Evolutionary conservation across 768 basidiomycete genomes (phyloP), one percentile per base, ranked within the genome.

Genomic region (Porphyrellus cyaneotinctus): DNA sequence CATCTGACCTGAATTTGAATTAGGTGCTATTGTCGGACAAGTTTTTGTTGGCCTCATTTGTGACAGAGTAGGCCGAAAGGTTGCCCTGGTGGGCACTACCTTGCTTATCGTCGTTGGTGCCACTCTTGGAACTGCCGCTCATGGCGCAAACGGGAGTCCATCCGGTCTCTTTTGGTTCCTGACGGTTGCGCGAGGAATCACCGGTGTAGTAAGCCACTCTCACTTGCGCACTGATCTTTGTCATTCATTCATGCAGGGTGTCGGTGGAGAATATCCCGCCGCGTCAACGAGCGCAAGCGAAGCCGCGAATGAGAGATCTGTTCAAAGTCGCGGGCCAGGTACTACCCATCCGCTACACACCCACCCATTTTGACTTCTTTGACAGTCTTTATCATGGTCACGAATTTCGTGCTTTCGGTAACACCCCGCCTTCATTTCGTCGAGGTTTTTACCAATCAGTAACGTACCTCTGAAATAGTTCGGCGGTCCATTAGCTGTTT

Each of bases 261-360:
- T 87, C 13, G 86, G 86, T 32, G 87, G 87, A 23, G 87, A 89
- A 70, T 89, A 90, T 66, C 87, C 87, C 1, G 84, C 84, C 9
- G 85, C 82, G 7, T 84, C 82, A 0, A 83, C 84, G 0, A 79
- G 79, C 37, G 86, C 87, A 6, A 79, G 78, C 28, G 87, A 89
- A 66, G 79, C 86, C 28, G 84, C 87, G 17, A 88, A 89, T 60
- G 86, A 89, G 67, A 81, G 78, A 60, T 80, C 80, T 68, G 49
- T 78, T 26, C 74, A 76, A 58, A 66, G 74, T 47, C 78, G 87
- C 33, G 88, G 88, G 1, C 83, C 84, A 57, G 71, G 82, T 82
- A 58, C 26, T 46, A 11, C 26, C 2, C 17, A 60, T 59, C n/a
- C 49, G 52, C 17, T 44, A 5, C 4, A 22, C 20, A n/a, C 45